These are phyloP conservation scores for Crepidotus variabilis DNA, from an alignment of 768 basidiomycete genomes.

Conservation along the genomic window DNA sequence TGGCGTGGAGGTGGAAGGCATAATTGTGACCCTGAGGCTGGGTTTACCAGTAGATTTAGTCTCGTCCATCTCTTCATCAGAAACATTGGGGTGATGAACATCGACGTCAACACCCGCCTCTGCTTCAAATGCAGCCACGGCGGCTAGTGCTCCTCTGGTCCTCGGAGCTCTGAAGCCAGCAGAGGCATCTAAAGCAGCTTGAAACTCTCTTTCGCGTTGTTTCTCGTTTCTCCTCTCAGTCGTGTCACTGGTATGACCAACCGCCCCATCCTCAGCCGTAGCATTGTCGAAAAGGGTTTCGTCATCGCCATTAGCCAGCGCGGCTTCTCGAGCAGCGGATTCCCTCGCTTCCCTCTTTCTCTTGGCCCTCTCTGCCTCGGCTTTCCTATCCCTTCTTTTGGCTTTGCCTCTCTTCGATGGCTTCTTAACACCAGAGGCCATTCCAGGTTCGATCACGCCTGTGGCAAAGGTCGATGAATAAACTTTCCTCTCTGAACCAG, in stretches of 20 bases:
- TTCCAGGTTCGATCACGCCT: background rate
- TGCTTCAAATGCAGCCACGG: conserved; percentile 40
- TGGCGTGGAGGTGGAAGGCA: conserved; percentile 20
- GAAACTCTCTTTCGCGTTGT: conserved; percentile 8
- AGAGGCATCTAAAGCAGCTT: conserved; percentile 30
- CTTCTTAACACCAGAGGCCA: background rate
- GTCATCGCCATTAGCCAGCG: too few relatives aligned
- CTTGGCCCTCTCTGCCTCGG: conserved; percentile 32
- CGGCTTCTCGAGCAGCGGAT: conserved; percentile 11
- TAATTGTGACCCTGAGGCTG: conserved; percentile 19
- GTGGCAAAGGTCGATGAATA: background rate
- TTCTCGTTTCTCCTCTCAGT: conserved; percentile 2
- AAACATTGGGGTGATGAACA: background rate
- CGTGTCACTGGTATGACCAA: background rate
- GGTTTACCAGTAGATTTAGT: background rate
- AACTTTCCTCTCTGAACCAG: conserved; percentile 28
- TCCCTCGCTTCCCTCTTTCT: conserved; percentile 29
- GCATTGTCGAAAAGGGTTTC: too few relatives aligned
- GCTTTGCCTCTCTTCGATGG: conserved; percentile 27
- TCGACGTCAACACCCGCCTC: conserved; percentile 4
- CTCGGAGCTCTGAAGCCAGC: conserved; percentile 48
- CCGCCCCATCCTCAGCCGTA: background rate
- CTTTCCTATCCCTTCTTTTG: conserved; percentile 33
- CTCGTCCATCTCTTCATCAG: background rate
- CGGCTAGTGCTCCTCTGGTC: conserved; percentile 42